Evolutionary conservation across 441 rosid species (phyloP), one percentile per base, ranked within the genome.

Genomic region (Gossypium gossypioides): DNA sequence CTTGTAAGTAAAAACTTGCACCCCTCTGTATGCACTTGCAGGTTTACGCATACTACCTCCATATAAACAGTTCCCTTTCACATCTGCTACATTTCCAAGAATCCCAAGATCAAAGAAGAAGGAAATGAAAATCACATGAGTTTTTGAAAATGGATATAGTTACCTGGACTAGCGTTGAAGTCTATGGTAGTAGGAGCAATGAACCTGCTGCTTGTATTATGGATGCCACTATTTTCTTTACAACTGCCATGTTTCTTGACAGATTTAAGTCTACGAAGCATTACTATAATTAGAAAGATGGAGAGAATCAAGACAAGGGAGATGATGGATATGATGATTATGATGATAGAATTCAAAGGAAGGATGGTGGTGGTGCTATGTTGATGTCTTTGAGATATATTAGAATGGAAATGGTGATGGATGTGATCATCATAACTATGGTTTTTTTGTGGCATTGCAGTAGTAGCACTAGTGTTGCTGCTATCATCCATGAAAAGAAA

Each of bases 1-100:
- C 64, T 78, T 91, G 85, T 85, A 93, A 69, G 98, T 90, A 81
- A 86, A 91, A 70, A 90, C 98, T 75, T 91, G 95, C 15, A 85
- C 92, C 25, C 88, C 89, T 80, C 34, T 82, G 21, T 50, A 19
- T 64, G 72, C 76, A 25, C 61, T 74, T 37, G 73, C 40, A 68
- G 78, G 62, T 32, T 61, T 72, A 6, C 75, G 77, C 46, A 81
- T 2, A 50, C 74, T 83, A 74, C 81, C 86, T 73, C 89, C 79
- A 62, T 82, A 71, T 27, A 93, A 68, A 77, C 94, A 93, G 59
- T 88, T 86, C 16, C 83, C 89, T 64, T 85, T 88, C 58, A 89
- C 89, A 70, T 88, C 92, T 91, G 73, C 74, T 19, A 42, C 74
- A 71, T 29, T 66, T 66, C 73, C 19, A 12, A 65, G 46, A 69